Percentiles rank a stretch among this genome's conserved stretches.
These are phyloP conservation scores for Ogataea methylovora DNA, from an alignment of 805 yeast genomes.

Conservation along the genomic window DNA sequence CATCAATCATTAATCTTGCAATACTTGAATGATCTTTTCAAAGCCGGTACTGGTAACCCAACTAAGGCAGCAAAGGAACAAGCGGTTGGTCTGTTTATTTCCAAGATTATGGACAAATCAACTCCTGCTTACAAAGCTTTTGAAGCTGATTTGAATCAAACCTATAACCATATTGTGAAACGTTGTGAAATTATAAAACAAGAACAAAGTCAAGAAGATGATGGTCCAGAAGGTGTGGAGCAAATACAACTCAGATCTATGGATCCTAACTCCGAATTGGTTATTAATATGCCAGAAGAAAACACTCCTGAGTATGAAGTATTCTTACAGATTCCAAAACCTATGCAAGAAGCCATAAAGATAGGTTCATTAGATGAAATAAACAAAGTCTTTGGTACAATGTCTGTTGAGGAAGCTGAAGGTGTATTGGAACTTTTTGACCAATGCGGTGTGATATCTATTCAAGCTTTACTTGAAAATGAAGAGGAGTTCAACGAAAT, in stretches of 20 bases:
- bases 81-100: slow-evolving; percentile 58
- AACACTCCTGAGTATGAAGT: slow-evolving; percentile 42
- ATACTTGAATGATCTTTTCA: slow-evolving; percentile 34
- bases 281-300: slow-evolving; percentile 62
- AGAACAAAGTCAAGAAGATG: slow-evolving; percentile 33
- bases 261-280: slow-evolving; percentile 73
- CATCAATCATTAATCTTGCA: slow-evolving; percentile 76
- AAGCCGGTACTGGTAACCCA: slow-evolving; percentile 16
- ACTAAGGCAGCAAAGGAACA: slow-evolving; percentile 18
- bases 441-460: slow-evolving; percentile 76
- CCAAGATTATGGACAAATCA: slow-evolving; percentile 43
- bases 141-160: slow-evolving; percentile 62
- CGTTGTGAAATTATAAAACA: slow-evolving; percentile 64
- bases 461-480: slow-evolving; percentile 68
- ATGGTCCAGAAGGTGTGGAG: slow-evolving; percentile 53
- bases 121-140: slow-evolving; percentile 68
- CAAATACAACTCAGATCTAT: slow-evolving; percentile 82
- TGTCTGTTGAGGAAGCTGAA: slow-evolving; percentile 78
- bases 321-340: slow-evolving; percentile 49
- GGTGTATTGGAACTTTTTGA: slow-evolving; percentile 63
- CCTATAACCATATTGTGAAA: slow-evolving; percentile 63
- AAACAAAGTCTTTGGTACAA: slow-evolving; percentile 69
- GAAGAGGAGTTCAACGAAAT: slow-evolving; percentile 57
- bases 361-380: slow-evolving; percentile 69
- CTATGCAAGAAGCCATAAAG: slow-evolving; percentile 70